These are phyloP conservation scores for Deinandra increscens DNA, from an alignment of 129 eudicot species.

Conservation along the genomic window DNA sequence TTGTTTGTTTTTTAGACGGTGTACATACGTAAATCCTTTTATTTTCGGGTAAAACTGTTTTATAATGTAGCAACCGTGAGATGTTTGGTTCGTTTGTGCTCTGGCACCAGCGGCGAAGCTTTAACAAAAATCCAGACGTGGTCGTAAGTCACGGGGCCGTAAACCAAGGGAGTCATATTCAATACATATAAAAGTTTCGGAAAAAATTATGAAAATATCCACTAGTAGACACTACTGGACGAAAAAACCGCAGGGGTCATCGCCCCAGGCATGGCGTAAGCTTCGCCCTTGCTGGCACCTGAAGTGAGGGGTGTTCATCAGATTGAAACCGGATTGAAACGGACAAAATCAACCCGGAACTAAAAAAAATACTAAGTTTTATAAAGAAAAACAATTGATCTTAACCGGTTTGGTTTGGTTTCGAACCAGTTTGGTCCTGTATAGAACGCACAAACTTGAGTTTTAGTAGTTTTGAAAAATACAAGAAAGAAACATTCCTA, in stretches of 20 bases:
- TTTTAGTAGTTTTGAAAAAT: neutral
- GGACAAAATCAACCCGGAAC: neutral
- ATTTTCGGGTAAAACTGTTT: constrained; percentile 19
- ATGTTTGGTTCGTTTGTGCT: constrained; percentile 36
- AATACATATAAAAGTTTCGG: too few species aligned
- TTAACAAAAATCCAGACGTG: too few species aligned
- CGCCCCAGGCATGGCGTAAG: too few species aligned
- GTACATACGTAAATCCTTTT: constrained; percentile 32
- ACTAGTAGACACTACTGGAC: too few species aligned
- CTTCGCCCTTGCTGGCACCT: too few species aligned
- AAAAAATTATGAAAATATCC: too few species aligned
- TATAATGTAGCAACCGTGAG: constrained; percentile 31
- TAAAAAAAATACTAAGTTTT: neutral
- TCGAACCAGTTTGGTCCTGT: neutral
- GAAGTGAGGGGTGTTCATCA: neutral
- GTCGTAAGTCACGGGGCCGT: too few species aligned
- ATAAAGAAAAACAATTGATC: neutral
- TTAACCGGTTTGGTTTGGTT: neutral
- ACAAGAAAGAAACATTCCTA: neutral
- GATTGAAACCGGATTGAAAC: neutral
- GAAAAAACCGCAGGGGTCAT: too few species aligned
- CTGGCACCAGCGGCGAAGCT: too few species aligned
- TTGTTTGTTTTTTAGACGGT: constrained; percentile 7
- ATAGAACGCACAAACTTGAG: neutral
- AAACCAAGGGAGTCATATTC: too few species aligned